Evolutionary conservation across 306 rosid genomes (phyloP).

Genomic region (Malus sylvestris): DNA sequence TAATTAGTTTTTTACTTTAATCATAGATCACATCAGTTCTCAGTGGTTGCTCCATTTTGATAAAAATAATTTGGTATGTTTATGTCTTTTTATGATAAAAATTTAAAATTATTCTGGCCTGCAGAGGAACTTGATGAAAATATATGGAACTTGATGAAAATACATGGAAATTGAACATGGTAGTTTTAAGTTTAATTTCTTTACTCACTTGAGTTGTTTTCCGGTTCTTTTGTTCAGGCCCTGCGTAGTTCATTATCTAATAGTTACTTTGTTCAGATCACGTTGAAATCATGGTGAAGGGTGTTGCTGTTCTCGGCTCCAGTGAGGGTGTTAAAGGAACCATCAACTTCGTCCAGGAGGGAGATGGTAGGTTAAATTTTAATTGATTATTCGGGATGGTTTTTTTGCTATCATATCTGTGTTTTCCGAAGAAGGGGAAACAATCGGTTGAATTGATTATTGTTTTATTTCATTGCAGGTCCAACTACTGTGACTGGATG

Average conservation of each 20-base stretch:
- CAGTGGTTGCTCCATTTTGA: not conserved
- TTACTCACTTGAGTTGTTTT: not conserved
- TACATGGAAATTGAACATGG: not conserved
- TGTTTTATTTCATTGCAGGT: slow-evolving; percentile 30
- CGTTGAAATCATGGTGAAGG: slow-evolving; percentile 75
- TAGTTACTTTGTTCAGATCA: slow-evolving; percentile 54
- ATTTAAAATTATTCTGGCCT: too few species aligned
- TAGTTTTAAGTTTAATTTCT: not conserved
- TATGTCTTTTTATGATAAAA: not conserved
- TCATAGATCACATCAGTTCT: not conserved
- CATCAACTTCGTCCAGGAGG: slow-evolving; percentile 65
- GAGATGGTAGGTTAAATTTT: slow-evolving; percentile 40
- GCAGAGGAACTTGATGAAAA: not conserved
- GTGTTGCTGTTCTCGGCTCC: slow-evolving; percentile 77
- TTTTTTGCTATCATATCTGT: not conserved
- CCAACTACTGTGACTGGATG: slow-evolving; percentile 76
- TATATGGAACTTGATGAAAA: not conserved
- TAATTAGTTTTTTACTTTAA: not conserved
- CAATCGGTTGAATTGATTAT: not conserved
- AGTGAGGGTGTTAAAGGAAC: slow-evolving; percentile 64
- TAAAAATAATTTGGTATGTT: not conserved
- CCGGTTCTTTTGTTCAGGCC: not conserved
- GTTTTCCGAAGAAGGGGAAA: not conserved
- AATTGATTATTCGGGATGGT: not conserved
- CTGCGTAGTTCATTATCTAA: slow-evolving; percentile 10